A percentile compares a stretch with the other conserved stretches of the same genome.
Conservation (phyloP, 768 basidiomycete species). For the Wakefieldia striispora region DNA sequence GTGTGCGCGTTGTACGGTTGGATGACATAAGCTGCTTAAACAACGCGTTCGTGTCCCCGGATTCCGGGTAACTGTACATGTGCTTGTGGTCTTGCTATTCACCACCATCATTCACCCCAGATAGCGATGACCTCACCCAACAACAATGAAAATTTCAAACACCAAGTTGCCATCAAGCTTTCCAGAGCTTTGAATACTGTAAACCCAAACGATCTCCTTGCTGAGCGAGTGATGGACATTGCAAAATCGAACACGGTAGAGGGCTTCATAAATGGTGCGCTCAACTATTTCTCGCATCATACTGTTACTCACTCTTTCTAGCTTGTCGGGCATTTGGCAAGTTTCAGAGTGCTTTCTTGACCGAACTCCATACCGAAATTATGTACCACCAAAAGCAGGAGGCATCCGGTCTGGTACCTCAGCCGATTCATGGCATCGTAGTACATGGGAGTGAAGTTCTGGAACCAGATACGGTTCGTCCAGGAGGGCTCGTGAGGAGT, state of each 20-base stretch:
- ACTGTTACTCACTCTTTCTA: constrained; percentile 23
- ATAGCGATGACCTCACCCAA: constrained; percentile 1
- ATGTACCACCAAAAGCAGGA: constrained; percentile 68
- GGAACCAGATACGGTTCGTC: constrained; percentile 72
- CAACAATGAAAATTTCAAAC: constrained; percentile 48
- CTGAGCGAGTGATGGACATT: constrained; percentile 74
- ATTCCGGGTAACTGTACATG: too few relatives aligned
- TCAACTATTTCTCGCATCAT: not conserved
- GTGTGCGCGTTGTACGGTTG: too few relatives aligned
- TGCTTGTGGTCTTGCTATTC: too few relatives aligned
- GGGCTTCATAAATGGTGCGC: constrained; percentile 67
- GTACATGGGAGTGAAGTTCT: constrained; percentile 81
- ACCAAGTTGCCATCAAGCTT: constrained; percentile 73
- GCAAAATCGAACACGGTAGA: constrained; percentile 65
- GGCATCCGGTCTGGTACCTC: constrained; percentile 42
- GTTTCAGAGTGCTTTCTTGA: constrained; percentile 75
- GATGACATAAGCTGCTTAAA: too few relatives aligned
- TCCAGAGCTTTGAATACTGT: constrained; percentile 76
- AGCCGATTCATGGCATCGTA: constrained; percentile 72
- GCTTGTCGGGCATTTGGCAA: constrained; percentile 84
- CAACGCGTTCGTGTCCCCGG: too few relatives aligned
- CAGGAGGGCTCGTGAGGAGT: constrained; percentile 74
- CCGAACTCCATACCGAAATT: constrained; percentile 78
- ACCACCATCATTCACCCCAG: too few relatives aligned
- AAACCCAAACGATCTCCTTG: constrained; percentile 83